A percentile compares a stretch with the other conserved stretches of the same genome.
These are phyloP conservation scores for Suillus discolor DNA, from an alignment of 768 basidiomycete genomes.

Conservation along the genomic window DNA sequence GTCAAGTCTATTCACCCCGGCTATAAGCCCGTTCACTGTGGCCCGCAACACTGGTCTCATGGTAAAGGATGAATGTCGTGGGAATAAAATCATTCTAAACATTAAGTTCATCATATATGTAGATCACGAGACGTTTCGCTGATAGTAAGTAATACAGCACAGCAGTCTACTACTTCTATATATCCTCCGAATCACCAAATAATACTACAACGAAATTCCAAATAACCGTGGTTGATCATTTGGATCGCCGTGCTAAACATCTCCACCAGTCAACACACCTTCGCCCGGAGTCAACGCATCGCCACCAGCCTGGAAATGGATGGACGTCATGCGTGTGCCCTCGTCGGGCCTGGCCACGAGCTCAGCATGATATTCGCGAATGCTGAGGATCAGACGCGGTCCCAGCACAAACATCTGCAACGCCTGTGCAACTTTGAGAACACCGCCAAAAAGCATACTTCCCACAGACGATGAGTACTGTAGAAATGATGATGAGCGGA, in stretches of 20 bases:
- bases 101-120: too few species aligned
- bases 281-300: too few species aligned
- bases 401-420: background rate
- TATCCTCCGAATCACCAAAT: background rate
- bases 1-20: conserved; percentile 70
- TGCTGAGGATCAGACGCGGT: background rate
- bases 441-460: fast-evolving
- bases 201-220: background rate
- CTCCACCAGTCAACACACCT: background rate
- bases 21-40: conserved; percentile 49
- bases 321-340: background rate
- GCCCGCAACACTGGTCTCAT: conserved; percentile 10
- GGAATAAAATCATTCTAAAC: background rate
- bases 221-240: background rate
- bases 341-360: background rate
- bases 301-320: background rate
- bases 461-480: background rate
- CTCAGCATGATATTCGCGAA: background rate
- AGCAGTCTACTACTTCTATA: too few species aligned
- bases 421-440: background rate
- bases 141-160: background rate
- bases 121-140: too few species aligned
- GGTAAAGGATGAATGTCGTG: too few species aligned
- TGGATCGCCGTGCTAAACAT: background rate
- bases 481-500: background rate